Base-by-base conservation (phyloP, 805 yeast genomes). In the Jamesozyma rosinii region DNA sequence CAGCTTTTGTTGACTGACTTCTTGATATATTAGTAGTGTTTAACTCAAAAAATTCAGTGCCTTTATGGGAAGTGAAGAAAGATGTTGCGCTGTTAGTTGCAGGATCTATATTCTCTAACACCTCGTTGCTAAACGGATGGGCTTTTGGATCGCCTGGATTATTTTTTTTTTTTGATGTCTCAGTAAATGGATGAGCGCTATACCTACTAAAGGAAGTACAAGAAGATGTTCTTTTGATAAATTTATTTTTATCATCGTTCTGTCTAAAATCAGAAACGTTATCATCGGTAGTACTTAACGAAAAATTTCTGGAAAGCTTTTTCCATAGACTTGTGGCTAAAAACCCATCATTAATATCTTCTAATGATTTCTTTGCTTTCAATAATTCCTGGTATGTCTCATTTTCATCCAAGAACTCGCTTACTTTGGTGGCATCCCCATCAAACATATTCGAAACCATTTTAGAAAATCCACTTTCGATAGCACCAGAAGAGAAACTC, bases 281-380 rank as follows among this genome's bases (percentile, higher is more conserved):
- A 24, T 54, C 55, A 3, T 52, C 51, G 31, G 45, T 45, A 8
- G 62, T 56, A 18, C 57, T 53, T 1, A 48, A 35, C 8, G 61
- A 57, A 27, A 49, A 42, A 17, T 59, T 63, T 44, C 64, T 66
- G 19, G 70, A 61, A 1, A 76, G 69, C 43, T 74, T 72, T 55
- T 72, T 70, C 51, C 80, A 61, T 26, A 79, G 57, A 0, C 71
- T 68, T 34, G 76, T 51, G 59, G 81, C 84, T 57, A 79, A 59
- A 50, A 72, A 71, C 1, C 86, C 87, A 57, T 80, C 82, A 57
- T 81, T 86, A 37, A 78, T 72, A 6, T 79, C 73, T 45, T 72
- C 73, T 55, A 80, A 62, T 24, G 77, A 73, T 11, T 70, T 70
- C 44, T 77, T 79, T 47, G 78, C 72, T 42, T 72, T 76, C 37